Evolutionary conservation across 306 rosid genomes (phyloP).

Genomic region (Delonix regia): DNA sequence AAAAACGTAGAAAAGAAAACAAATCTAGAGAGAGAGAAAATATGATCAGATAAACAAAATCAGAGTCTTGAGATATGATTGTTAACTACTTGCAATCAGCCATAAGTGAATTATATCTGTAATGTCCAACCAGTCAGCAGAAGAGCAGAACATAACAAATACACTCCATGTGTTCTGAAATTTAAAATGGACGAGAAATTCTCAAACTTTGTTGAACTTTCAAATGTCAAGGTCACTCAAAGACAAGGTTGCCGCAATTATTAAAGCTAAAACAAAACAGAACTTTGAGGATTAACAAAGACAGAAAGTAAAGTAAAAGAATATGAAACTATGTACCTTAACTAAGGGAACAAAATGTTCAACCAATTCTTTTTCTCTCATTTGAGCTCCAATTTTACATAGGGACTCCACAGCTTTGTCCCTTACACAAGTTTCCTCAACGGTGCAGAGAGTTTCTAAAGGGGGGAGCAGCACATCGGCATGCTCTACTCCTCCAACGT

Average conservation of each 20-base stretch:
- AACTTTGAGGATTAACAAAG: neutral
- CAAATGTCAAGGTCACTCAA: neutral
- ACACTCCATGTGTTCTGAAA: neutral
- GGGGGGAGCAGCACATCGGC: slow-evolving; percentile 92
- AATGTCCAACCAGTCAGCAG: neutral
- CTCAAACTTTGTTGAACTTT: neutral
- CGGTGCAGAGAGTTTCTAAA: slow-evolving; percentile 83
- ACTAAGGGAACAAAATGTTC: slow-evolving; percentile 87
- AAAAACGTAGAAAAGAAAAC: neutral
- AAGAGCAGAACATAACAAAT: neutral
- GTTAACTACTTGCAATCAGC: neutral
- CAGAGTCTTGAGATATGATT: neutral
- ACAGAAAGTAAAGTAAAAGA: neutral
- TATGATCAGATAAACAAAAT: neutral
- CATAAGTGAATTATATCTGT: neutral
- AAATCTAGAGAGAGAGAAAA: neutral
- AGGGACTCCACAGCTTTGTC: slow-evolving; percentile 94
- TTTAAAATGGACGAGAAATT: neutral
- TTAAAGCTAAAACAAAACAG: neutral
- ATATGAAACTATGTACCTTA: slow-evolving; percentile 55
- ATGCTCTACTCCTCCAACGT: slow-evolving; percentile 90
- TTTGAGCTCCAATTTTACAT: slow-evolving; percentile 89
- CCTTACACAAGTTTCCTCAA: slow-evolving; percentile 95
- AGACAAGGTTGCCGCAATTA: neutral
- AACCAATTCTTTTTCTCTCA: slow-evolving; percentile 88